Evolutionary conservation across 768 basidiomycete genomes (phyloP).

Genomic region (Collybia nuda): DNA sequence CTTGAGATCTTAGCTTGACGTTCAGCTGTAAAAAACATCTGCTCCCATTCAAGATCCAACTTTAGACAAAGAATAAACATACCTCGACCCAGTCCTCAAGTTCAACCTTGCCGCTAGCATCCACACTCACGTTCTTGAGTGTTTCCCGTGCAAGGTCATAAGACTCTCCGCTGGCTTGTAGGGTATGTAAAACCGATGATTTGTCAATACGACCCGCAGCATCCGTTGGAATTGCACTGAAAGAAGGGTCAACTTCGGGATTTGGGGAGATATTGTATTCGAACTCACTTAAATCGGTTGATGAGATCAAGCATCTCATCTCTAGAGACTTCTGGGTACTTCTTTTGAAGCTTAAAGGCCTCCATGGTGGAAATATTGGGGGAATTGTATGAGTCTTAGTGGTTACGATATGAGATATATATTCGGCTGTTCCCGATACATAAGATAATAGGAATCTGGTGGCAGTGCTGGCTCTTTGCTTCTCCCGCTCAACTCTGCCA

Average conservation of each 20-base stretch:
- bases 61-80: conserved; percentile 21
- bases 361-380: conserved; percentile 51
- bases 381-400: not conserved
- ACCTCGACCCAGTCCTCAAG: conserved; percentile 99
- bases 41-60: not conserved
- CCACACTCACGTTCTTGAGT: conserved; percentile 90
- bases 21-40: conserved; percentile 54
- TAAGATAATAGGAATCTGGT: not conserved
- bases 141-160: conserved; percentile 91
- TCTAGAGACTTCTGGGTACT: conserved; percentile 86
- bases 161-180: conserved; percentile 81
- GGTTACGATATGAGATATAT: not conserved
- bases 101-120: conserved; percentile 94
- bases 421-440: conserved; percentile 1
- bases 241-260: conserved; percentile 11
- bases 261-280: conserved; percentile 1
- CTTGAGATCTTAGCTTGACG: conserved; percentile 68
- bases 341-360: conserved; percentile 84
- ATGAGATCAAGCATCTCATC: conserved; percentile 96
- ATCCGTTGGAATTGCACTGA: conserved; percentile 73
- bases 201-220: conserved; percentile 85
- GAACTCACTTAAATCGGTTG: conserved; percentile 91
- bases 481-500: too few relatives aligned
- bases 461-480: conserved; percentile 1
- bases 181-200: conserved; percentile 70